Evolutionary conservation across 176 grass and related monocot species (phyloP), one percentile per base, ranked within the genome.

Genomic region (Canna indica): DNA sequence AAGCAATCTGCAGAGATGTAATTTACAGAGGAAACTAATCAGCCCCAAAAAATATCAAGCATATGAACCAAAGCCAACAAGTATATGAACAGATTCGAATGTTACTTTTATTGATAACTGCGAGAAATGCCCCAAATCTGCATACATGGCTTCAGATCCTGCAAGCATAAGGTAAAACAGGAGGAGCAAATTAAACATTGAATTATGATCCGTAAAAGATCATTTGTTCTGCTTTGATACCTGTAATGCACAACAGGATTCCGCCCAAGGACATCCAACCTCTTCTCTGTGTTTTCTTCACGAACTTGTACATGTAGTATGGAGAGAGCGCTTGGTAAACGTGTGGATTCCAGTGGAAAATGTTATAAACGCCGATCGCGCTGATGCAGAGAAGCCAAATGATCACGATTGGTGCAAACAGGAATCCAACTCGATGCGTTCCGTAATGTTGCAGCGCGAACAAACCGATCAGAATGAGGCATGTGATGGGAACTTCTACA

Each of bases 141-240:
- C 94, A 76, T 93, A 99, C 94, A 99, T 93, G 31, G 94, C 84
- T 90, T 99, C 94, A 79, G 94, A 99, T 67, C 94, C 94, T 99
- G 83, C 79, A 81, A 81, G 10, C 79, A 36, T 0, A 2, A 33
- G 71, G 75, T n/a, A n/a, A n/a, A n/a, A n/a, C n/a, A n/a, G n/a
- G 22, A 29, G 68, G 30, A 28, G 31, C 38, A 45, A 46, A 41
- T 22, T 7, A 2, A 1, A 27, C 42, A 67, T 36, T 42, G 32
- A 13, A 35, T 27, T 50, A 14, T 5, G 24, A 10, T 2, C 1
- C n/a, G 35, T 33, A 12, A 0, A 13, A 18, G 12, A 3, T 11
- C 22, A 66, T 0, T 1, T 16, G 22, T 1, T 15, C 7, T 12
- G 18, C 73, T 67, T 27, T 22, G 46, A 18, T 90, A 99, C 89